phyloP scores from a whole-genome alignment of 768 basidiomycete genomes.

The Phaeotremella fagi region DNA sequence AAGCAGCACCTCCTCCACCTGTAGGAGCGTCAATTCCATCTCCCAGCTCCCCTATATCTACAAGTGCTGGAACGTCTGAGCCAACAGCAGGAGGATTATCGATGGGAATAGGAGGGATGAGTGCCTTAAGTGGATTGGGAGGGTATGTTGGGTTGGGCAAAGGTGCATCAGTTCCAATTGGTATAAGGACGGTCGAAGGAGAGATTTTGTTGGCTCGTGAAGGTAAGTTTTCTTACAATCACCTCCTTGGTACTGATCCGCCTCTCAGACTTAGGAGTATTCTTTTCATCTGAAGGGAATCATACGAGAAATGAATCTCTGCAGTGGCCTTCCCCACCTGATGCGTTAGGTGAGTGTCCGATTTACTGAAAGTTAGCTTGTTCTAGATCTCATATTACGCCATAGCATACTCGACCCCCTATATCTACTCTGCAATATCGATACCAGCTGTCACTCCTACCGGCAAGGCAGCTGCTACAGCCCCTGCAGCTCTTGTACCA shows the following conservation, averaged over 20 bases:
- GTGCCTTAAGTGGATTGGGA: slow-evolving; percentile 43
- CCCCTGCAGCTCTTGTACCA: slow-evolving; percentile 12
- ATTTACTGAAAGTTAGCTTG: neutral
- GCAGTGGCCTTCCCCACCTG: slow-evolving; percentile 42
- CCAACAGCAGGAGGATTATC: slow-evolving; percentile 8
- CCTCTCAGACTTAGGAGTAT: slow-evolving; percentile 34
- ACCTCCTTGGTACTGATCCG: too few relatives aligned
- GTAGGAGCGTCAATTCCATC: neutral
- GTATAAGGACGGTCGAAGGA: slow-evolving; percentile 31
- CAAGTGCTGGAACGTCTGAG: neutral
- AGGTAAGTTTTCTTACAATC: slow-evolving; percentile 30
- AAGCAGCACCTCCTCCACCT: slow-evolving; percentile 19
- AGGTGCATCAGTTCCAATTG: slow-evolving; percentile 33
- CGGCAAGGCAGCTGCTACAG: neutral
- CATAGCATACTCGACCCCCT: slow-evolving; percentile 37
- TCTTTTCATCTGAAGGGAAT: slow-evolving; percentile 39
- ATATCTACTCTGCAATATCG: slow-evolving; percentile 38
- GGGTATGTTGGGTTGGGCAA: slow-evolving; percentile 45
- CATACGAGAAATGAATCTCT: slow-evolving; percentile 28
- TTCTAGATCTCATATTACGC: too few relatives aligned
- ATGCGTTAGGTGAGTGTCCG: slow-evolving; percentile 30
- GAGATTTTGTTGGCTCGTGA: slow-evolving; percentile 40
- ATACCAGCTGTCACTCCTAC: neutral
- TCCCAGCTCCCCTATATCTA: neutral
- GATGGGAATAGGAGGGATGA: slow-evolving; percentile 24